Base-by-base conservation (phyloP, 805 yeast genomes). In the Pichia sporocuriosa region DNA sequence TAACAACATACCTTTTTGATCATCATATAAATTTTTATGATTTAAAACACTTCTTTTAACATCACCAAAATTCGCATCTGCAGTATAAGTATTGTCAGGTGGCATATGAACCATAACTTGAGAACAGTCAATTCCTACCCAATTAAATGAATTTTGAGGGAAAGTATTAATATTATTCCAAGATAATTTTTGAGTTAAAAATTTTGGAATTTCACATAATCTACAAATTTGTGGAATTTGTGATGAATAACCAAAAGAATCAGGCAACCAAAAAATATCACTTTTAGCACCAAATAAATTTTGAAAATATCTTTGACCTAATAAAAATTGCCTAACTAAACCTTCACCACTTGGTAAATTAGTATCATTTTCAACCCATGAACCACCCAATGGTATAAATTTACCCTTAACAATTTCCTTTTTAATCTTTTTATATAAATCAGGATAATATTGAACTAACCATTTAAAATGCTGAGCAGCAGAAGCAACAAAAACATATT, bases 281-380 rank as follows among this genome's bases (percentile, higher is more conserved):
- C 90, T 77, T 40, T 82, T 75, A 26, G 67, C 52, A 3, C 95
- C 96, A 65, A 90, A 93, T 54, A 88, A 75, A 45, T 79, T 73
- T 55, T 79, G 70, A 56, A 84, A 85, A 61, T 81, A 88, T 39
- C 93, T 68, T 66, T 90, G 98, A 16, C 98, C 98, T 45, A 84
- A 75, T 40, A 89, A 67, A 54, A 89, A 85, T 57, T 90, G 98
- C 50, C 98, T 75, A 6, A 80, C 79, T 42, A 90, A 67, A 0
- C 96, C 82, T 62, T 90, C 98, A 33, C 97, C 97, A 47, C 76
- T 69, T n/a, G 98, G 98, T 65, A 90, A 70, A 62, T 90, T 90
- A 10, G 97, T 90, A 60, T 90, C 98, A 59, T 87, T 82, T 63
- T 90, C 98, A 32, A 93, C 97, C 97, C 97, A 90, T 0, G 96